Evolutionary conservation across 2,329 filamentous ascomycete species (phyloP), one percentile per base, ranked within the genome.

Genomic region (Fusarium marasasianum): DNA sequence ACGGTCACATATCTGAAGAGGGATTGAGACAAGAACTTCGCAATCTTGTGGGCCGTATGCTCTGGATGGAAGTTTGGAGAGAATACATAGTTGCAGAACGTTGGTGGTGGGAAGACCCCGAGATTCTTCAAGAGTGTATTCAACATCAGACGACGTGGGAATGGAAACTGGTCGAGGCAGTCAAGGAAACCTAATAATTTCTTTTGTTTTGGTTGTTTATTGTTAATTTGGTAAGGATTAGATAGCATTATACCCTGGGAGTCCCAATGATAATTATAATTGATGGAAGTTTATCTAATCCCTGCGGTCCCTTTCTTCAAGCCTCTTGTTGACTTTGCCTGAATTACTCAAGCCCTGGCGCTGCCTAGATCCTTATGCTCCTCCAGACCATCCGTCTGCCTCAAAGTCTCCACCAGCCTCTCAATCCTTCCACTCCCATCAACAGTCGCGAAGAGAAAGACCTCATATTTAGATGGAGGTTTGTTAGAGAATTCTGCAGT

Each of bases 11-110:
- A 14, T 69, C 68, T 12, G 80, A 82, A 6, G 77, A 78, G 26
- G 79, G 82, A 43, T 72, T 80, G 10, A 83, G 84, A 64, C 82
- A 80, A 6, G 84, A 90, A 73, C 82, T 91, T 11, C 85, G 86
- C 50, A 87, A 84, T 61, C 78, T 86, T 1, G 83, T 89, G 2
- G 89, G 88, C 0, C 84, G 88, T 38, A 86, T 89, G 85, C 81
- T 91, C 26, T 91, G 90, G 90, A 84, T 85, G 74, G 87, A 91
- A 74, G 84, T 89, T 11, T 91, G 90, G 90, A 89, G 89, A 1
- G 78, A 79, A 8, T 86, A 85, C 55, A 84, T 90, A 12, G 83
- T 82, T 18, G 84, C 84, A 2, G 79, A 84, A 2, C 80, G 77
- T 41, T 91, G 89, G 89, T 91, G 90, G 90, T 91, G 89, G 89